These are phyloP conservation scores for Penicillium arizonense DNA, from an alignment of 495 filamentous ascomycete genomes.

Conservation along the genomic window DNA sequence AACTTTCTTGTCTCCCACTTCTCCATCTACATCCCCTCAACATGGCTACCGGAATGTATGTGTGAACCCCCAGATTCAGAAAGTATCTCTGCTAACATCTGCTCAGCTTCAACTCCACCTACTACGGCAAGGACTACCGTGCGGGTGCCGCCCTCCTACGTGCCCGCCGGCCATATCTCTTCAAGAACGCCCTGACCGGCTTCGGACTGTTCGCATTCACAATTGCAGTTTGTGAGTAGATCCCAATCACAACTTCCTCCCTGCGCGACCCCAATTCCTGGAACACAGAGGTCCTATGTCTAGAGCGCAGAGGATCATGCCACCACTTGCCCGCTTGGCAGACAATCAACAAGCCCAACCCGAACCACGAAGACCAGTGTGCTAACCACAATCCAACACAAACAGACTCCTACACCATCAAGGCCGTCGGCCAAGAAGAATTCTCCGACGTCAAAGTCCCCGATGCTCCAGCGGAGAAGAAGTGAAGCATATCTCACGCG, in stretches of 20 bases:
- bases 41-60: conserved; percentile 49
- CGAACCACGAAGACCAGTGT: background rate
- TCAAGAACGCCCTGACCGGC: conserved; percentile 83
- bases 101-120: conserved; percentile 71
- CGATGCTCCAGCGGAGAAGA: conserved; percentile 55
- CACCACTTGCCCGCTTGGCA: background rate
- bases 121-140: conserved; percentile 83
- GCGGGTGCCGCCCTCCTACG: conserved; percentile 83
- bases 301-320: conserved; percentile 1
- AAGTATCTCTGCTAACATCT: conserved; percentile 10
- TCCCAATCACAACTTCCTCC: background rate
- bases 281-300: background rate
- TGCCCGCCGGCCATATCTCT: conserved; percentile 84
- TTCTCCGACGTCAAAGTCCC: conserved; percentile 95
- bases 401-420: conserved; percentile 83
- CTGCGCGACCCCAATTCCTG: background rate
- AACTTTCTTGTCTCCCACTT: conserved; percentile 6
- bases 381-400: conserved; percentile 1
- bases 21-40: conserved; percentile 5
- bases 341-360: background rate
- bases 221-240: conserved; percentile 74
- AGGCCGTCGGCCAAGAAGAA: conserved; percentile 89
- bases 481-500: conserved; percentile 8
- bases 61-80: background rate
- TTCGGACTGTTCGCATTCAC: conserved; percentile 65